These are phyloP conservation scores for Rhizopus sp. DNA, from an alignment of 371 early-diverging fungal genomes.

Conservation along the genomic window DNA sequence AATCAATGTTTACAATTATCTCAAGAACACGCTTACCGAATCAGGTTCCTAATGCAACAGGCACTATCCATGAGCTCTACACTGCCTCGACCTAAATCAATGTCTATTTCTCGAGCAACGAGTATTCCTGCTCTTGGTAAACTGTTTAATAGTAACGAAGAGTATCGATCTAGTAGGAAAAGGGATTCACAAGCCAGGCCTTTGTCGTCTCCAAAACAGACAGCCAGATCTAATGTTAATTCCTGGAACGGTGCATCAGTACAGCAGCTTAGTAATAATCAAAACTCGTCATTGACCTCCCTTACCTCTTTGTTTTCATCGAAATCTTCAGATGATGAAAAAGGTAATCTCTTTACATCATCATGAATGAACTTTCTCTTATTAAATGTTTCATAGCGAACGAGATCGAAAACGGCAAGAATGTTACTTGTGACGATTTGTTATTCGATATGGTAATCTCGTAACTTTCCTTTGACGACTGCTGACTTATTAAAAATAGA, in stretches of 20 bases:
- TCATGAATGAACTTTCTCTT: too few species aligned
- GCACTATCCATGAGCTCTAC: neutral
- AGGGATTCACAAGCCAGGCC: neutral
- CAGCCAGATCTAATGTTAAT: neutral
- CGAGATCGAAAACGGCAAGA: neutral
- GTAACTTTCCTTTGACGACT: neutral
- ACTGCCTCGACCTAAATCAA: constrained; percentile 28
- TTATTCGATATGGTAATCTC: neutral
- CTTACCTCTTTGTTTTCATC: neutral
- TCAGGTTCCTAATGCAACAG: constrained; percentile 9
- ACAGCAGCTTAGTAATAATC: neutral
- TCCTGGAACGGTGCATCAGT: neutral
- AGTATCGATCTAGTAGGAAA: neutral
- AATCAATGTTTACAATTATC: constrained; percentile 24
- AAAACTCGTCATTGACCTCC: neutral
- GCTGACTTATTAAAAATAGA: neutral
- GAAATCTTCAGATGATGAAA: neutral
- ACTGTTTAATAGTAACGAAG: constrained; percentile 23
- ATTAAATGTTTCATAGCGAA: too few species aligned
- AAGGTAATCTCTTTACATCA: neutral
- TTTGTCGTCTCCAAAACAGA: neutral
- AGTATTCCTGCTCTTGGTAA: constrained; percentile 41
- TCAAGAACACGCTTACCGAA: constrained; percentile 15
- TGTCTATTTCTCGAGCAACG: constrained; percentile 22
- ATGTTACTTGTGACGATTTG: neutral